Evolutionary conservation across 2,329 filamentous ascomycete genomes (phyloP), one percentile per base, ranked within the genome.

Genomic region (Cadophora luteo-olivacea): DNA sequence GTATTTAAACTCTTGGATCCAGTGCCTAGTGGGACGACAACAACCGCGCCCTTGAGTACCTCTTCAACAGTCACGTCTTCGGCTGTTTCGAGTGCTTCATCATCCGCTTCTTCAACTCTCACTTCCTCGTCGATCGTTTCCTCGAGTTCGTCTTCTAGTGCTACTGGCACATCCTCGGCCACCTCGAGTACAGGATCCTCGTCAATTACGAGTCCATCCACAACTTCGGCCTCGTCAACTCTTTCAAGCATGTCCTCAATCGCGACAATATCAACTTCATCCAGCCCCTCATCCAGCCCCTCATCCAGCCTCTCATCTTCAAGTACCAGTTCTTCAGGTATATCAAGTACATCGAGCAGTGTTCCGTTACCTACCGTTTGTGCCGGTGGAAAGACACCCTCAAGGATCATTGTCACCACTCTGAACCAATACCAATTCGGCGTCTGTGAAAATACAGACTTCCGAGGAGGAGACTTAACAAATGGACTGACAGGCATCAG

Each of bases 361-460:
- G 54, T 14, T 16, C 29, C 54, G 22, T 25, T 57, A 33, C 54
- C 54, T 2, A 36, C 54, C n/a, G 54, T 36, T 6, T 57, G 54
- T 22, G 54, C 54, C 4, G 54, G 54, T 36, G 54, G 54, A 7
- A 57, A 57, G 32, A n/a, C 29, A 4, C 29, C 54, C 33, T 57
- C 54, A 57, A 33, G 54, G 36, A 36, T 57, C 29, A 57, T 57
- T 16, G 16, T 22, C 19, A 57, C 54, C 7, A 36, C 25, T 16
- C 29, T 33, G 5, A 57, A 33, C 25, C 25, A 36, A n/a, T 36
- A n/a, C 16, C 29, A 57, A 36, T 57, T 33, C 6, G 54, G 54
- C 19, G 54, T 57, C 5, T 57, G 54, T 6, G 54, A 33, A 57
- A 57, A 57, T 19, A 57, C 54, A 0, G 54, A 57, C 11, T 57